phyloP scores from a whole-genome alignment of 1,284 basidiomycete species.

The Cutaneotrichosporon cavernicola region DNA sequence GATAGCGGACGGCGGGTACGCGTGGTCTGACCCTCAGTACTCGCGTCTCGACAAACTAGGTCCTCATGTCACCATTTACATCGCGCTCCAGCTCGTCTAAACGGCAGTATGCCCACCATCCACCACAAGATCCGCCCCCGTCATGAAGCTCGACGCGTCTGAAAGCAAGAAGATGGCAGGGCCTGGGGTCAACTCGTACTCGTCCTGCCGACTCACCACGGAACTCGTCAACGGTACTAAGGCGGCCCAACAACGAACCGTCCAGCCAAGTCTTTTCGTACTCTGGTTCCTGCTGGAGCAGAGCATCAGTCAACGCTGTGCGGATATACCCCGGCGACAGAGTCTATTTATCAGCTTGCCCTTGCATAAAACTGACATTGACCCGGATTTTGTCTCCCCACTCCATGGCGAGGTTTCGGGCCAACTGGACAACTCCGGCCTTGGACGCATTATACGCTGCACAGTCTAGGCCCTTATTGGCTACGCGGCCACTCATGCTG shows the following conservation, averaged over 20 bases:
- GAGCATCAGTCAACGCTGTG: slow-evolving; percentile 51
- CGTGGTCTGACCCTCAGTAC: not conserved
- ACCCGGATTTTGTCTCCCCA: slow-evolving; percentile 71
- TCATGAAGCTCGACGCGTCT: slow-evolving; percentile 29
- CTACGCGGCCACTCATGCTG: slow-evolving; percentile 80
- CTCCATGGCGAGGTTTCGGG: slow-evolving; percentile 78
- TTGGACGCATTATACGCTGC: slow-evolving; percentile 61
- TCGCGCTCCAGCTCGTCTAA: not conserved
- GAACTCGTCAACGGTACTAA: slow-evolving; percentile 28
- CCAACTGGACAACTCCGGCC: slow-evolving; percentile 77
- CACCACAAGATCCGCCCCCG: slow-evolving; percentile 21
- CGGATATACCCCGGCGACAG: slow-evolving; percentile 56
- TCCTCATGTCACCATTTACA: no score
- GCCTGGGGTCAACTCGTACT: slow-evolving; percentile 6
- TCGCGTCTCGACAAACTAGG: no score
- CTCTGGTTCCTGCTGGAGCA: slow-evolving; percentile 28
- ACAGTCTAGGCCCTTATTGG: slow-evolving; percentile 63
- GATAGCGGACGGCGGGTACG: no score
- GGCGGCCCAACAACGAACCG: slow-evolving; percentile 21
- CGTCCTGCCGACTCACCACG: slow-evolving; percentile 12
- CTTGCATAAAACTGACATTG: slow-evolving; percentile 14
- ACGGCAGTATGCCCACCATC: slow-evolving; percentile 20
- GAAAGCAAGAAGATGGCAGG: slow-evolving; percentile 47
- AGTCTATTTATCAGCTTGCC: not conserved
- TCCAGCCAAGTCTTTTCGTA: slow-evolving; percentile 26